Conservation (phyloP, 2,329 filamentous ascomycete genomes). For the Herpotrichia juniperi region DNA sequence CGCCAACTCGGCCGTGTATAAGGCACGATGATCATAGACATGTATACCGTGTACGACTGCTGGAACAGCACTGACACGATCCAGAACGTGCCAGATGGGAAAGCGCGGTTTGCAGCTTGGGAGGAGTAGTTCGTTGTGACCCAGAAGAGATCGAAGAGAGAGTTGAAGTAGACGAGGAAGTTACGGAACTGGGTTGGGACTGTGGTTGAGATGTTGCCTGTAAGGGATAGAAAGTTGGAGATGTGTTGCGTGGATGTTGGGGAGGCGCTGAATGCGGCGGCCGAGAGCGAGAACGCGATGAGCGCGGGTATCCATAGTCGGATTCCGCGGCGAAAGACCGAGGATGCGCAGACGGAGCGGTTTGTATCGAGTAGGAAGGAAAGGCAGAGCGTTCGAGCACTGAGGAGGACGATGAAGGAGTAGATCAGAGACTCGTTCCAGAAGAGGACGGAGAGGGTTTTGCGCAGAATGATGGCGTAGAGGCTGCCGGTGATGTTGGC, state of each 20-base stretch:
- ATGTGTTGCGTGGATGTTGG: constrained; percentile 39
- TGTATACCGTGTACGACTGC: constrained; percentile 56
- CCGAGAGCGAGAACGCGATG: constrained; percentile 48
- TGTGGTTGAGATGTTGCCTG: constrained; percentile 47
- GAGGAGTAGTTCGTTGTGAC: constrained; percentile 43
- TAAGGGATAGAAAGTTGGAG: constrained; percentile 42
- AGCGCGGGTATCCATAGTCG: constrained; percentile 51
- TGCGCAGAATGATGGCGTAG: constrained; percentile 51
- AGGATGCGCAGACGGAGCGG: constrained; percentile 44
- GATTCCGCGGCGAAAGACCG: constrained; percentile 50
- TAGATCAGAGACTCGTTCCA: constrained; percentile 55
- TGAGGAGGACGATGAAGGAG: constrained; percentile 54
- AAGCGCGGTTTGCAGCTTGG: constrained; percentile 51
- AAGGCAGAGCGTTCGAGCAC: constrained; percentile 50
- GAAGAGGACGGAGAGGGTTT: constrained; percentile 52
- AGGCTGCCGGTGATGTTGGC: constrained; percentile 43
- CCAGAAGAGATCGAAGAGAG: constrained; percentile 56
- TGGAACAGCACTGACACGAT: constrained; percentile 52
- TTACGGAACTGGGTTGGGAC: constrained; percentile 42
- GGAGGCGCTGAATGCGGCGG: constrained; percentile 42
- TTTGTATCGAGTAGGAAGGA: constrained; percentile 49
- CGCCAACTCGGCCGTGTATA: constrained; percentile 51
- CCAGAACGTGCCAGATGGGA: constrained; percentile 56
- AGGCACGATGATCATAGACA: constrained; percentile 55
- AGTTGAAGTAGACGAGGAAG: constrained; percentile 53